phyloP scores from a whole-genome alignment of 2,329 filamentous ascomycete genomes.

The Fusarium scirpi region DNA sequence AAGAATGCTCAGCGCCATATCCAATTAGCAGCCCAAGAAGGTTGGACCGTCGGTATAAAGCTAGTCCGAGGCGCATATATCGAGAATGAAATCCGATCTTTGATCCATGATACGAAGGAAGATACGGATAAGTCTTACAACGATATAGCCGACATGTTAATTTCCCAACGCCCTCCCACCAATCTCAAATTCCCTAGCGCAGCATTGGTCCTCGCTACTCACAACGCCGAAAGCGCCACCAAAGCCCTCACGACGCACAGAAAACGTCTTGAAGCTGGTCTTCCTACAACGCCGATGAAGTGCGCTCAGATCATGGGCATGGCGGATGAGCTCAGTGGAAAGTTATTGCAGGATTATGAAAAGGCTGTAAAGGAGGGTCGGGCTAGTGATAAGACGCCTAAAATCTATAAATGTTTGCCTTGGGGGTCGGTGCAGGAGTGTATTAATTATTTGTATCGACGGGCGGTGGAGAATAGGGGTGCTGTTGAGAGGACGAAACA shows the following conservation, averaged over 20 bases:
- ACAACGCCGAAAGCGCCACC: constrained; percentile 59
- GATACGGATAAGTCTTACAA: constrained; percentile 66
- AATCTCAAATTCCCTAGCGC: constrained; percentile 55
- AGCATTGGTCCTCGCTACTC: constrained; percentile 65
- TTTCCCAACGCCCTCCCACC: constrained; percentile 51
- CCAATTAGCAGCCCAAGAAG: constrained; percentile 58
- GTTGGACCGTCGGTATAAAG: constrained; percentile 66
- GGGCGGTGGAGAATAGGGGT: constrained; percentile 55
- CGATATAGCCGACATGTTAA: constrained; percentile 58
- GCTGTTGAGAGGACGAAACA: constrained; percentile 51
- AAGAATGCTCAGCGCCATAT: constrained; percentile 59
- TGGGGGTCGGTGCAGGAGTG: constrained; percentile 57
- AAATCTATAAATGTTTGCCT: constrained; percentile 54
- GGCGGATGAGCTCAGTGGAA: constrained; percentile 67
- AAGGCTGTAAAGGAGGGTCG: constrained; percentile 19
- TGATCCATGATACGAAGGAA: constrained; percentile 65
- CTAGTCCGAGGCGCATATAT: constrained; percentile 69
- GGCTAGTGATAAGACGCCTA: constrained; percentile 34
- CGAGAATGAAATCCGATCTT: constrained; percentile 58
- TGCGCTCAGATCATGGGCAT: constrained; percentile 69
- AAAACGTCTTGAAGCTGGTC: constrained; percentile 51
- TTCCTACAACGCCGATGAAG: constrained; percentile 52
- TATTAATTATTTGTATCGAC: constrained; percentile 53
- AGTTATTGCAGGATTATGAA: constrained; percentile 56
- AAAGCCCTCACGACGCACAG: constrained; percentile 59